Conservation (phyloP, 768 basidiomycete species). For the Boletus fagicola region DNA sequence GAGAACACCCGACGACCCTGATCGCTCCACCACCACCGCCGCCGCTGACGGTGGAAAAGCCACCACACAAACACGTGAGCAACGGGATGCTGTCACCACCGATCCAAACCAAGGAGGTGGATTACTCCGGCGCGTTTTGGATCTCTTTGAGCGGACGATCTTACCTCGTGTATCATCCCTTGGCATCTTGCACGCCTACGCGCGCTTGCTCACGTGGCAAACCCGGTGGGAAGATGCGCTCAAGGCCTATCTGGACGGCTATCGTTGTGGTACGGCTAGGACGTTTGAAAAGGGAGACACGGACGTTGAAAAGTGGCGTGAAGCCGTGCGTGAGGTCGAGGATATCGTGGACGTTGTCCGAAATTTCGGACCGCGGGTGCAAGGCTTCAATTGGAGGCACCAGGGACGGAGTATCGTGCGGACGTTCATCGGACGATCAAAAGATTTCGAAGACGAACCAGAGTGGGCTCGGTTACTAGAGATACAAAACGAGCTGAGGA, state of each 20-base stretch:
- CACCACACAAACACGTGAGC: slow-evolving; percentile 3
- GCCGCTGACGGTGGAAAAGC: slow-evolving; percentile 15
- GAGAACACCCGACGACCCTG: slow-evolving; percentile 42
- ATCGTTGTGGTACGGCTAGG: slow-evolving; percentile 64
- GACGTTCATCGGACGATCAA: slow-evolving; percentile 85
- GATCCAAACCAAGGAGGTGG: slow-evolving; percentile 66
- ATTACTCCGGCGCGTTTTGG: slow-evolving; percentile 61
- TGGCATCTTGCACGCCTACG: slow-evolving; percentile 81
- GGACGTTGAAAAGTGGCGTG: slow-evolving; percentile 66
- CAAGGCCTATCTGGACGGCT: slow-evolving; percentile 82
- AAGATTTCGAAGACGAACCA: slow-evolving; percentile 84
- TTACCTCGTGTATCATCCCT: slow-evolving; percentile 78
- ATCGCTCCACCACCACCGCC: slow-evolving; percentile 10
- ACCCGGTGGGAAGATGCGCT: slow-evolving; percentile 72
- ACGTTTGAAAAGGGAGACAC: slow-evolving; percentile 66
- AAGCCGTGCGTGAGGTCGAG: slow-evolving; percentile 74
- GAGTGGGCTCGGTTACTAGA: slow-evolving; percentile 73
- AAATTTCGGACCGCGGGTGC: slow-evolving; percentile 76
- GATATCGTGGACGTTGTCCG: slow-evolving; percentile 81
- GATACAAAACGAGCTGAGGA: slow-evolving; percentile 41
- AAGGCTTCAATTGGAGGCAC: slow-evolving; percentile 70
- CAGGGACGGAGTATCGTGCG: slow-evolving; percentile 85
- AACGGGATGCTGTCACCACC: slow-evolving; percentile 25
- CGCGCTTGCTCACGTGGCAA: slow-evolving; percentile 74
- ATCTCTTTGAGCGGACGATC: slow-evolving; percentile 75